Evolutionary conservation across 192 early-diverging fungal species (phyloP).

Genomic region (Coemansia umbellata): DNA sequence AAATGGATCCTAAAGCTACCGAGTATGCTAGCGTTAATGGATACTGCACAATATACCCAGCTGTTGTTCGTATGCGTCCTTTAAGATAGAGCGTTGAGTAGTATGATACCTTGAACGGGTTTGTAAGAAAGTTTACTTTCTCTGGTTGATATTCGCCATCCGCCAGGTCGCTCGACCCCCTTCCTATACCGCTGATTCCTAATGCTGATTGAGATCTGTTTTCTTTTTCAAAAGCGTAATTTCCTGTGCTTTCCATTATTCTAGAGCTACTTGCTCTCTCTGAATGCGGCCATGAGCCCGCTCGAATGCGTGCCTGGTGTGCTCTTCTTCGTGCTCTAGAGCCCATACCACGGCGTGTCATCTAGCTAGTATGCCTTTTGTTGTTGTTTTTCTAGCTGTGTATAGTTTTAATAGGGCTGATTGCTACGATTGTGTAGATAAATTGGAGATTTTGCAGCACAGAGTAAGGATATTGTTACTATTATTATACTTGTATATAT

Average conservation of each 20-base stretch:
- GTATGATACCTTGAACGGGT: constrained; percentile 47
- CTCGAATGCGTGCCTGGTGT: background rate
- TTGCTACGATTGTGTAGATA: background rate
- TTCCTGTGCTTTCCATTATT: too few species aligned
- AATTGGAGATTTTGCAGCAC: too few species aligned
- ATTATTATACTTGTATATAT: background rate
- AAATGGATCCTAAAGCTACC: constrained; percentile 20
- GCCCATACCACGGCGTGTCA: background rate
- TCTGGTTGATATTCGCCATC: too few species aligned
- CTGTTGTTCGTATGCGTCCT: constrained; percentile 11
- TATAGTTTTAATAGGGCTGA: background rate
- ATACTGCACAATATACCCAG: constrained; percentile 27
- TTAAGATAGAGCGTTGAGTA: constrained; percentile 44
- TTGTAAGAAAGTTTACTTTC: constrained; percentile 33
- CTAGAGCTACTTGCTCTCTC: too few species aligned
- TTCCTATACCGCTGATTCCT: too few species aligned
- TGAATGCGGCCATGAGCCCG: background rate
- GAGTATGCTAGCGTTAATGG: constrained; percentile 37
- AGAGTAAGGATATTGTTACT: too few species aligned
- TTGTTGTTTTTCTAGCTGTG: too few species aligned
- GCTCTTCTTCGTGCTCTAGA: background rate
- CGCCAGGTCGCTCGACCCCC: too few species aligned
- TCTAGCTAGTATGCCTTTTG: background rate
- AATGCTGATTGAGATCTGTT: too few species aligned
- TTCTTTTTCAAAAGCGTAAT: too few species aligned